Evolutionary conservation across 176 grass and related monocot species (phyloP), one percentile per base, ranked within the genome.

Genomic region (Ananas comosus): DNA sequence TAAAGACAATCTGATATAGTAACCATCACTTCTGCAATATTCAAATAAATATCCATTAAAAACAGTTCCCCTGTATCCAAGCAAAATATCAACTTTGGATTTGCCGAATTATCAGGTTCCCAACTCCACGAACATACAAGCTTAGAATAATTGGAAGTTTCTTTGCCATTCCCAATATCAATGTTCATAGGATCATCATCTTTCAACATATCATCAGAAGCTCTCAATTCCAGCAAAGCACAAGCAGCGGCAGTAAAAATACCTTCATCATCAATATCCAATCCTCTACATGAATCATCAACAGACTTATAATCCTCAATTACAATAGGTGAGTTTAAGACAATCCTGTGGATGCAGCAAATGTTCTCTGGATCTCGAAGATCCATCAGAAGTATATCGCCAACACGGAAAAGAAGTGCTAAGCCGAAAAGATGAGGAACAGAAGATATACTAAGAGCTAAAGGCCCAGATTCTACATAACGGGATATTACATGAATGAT

Each of bases 71-170:
- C 94, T 1, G 83, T 86, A 24, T 93, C 80, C 72, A 99, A 76
- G 69, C 94, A 99, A 83, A 90, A 88, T 63, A 99, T 64, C 64
- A 99, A 72, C 78, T 82, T 92, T 23, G 94, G 71, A 64, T 59
- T 76, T 71, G 80, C 83, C 76, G 33, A 75, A 13, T 23, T 72
- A 50, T 66, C 68, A 85, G 89, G 94, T 83, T 93, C 84, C 94
- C 94, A 99, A 77, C 84, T 93, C 89, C 89, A 99, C 59, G 94
- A 92, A 66, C 84, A 99, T 79, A 93, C 74, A 29, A 85, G 61
- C 72, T 77, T 99, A 73, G 75, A 75, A 42, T 42, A 42, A 81
- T 85, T 80, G 13, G 80, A 69, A 77, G 47, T 76, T 69, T 69
- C 71, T 76, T 84, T 85, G 49, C 59, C 86, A 65, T 83, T 83